A percentile compares a stretch with the other conserved stretches of the same genome.
phyloP scores from a whole-genome alignment of 306 rosid genomes.

The Myrica gale region DNA sequence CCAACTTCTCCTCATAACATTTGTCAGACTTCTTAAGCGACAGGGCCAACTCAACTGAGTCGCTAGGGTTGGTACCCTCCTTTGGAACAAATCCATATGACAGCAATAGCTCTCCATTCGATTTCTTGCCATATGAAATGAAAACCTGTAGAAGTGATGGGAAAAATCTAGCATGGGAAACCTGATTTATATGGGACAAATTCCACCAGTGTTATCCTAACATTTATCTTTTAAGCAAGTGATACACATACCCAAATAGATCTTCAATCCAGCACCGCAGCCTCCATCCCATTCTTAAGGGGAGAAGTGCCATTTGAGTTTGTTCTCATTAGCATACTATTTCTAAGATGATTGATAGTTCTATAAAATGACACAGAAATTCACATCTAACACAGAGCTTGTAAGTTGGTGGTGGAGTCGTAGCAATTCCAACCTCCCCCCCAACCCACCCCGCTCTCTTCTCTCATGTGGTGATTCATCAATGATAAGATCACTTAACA shows the following conservation, averaged over 20 bases:
- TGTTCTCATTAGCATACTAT: background rate
- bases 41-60: conserved; percentile 78
- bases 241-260: background rate
- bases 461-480: background rate
- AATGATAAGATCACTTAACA: conserved; percentile 18
- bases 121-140: conserved; percentile 91
- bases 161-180: conserved; percentile 27
- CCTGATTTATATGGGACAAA: background rate
- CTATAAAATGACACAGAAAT: background rate
- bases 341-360: background rate
- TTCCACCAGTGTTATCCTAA: background rate
- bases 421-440: background rate
- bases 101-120: conserved; percentile 86
- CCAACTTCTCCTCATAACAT: conserved; percentile 67
- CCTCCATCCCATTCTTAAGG: background rate
- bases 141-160: conserved; percentile 63
- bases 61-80: conserved; percentile 88
- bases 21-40: conserved; percentile 71
- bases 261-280: background rate
- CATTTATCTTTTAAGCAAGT: background rate
- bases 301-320: background rate
- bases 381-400: background rate
- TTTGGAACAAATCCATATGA: conserved; percentile 94
- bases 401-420: background rate
- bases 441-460: too few relatives aligned